Evolutionary conservation across 177 flowering plant genomes (phyloP).

Genomic region (Tripterygium wilfordii): DNA sequence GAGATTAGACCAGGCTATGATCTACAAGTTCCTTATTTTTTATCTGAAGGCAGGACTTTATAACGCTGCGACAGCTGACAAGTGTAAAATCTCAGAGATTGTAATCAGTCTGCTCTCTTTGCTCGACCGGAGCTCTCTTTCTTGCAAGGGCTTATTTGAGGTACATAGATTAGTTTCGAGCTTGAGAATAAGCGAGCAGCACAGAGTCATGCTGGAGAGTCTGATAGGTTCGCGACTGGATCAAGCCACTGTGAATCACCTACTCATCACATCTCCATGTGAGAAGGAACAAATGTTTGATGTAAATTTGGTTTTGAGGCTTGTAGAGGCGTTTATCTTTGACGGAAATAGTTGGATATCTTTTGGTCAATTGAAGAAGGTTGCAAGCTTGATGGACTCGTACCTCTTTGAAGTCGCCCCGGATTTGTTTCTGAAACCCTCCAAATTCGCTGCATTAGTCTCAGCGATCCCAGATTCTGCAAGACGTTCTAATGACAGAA

Average conservation of each 20-base stretch:
- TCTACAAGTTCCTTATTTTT: conserved; percentile 25
- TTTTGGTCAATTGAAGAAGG: conserved; percentile 15
- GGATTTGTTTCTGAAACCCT: conserved; percentile 54
- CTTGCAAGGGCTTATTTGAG: conserved; percentile 27
- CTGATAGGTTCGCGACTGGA: conserved; percentile 35
- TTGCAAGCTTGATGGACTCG: conserved; percentile 47
- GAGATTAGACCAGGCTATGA: conserved; percentile 18
- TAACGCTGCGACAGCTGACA: conserved; percentile 12
- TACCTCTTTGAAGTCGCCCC: conserved; percentile 77
- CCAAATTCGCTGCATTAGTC: conserved; percentile 53
- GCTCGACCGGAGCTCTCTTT: conserved; percentile 25
- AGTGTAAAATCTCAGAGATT: conserved; percentile 12
- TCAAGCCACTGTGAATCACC: conserved; percentile 34
- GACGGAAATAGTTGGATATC: neutral
- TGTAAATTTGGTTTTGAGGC: conserved; percentile 34
- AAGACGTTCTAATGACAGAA: conserved; percentile 57
- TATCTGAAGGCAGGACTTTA: conserved; percentile 21
- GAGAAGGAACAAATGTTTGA: conserved; percentile 24
- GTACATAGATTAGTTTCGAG: conserved; percentile 12
- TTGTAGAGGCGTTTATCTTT: conserved; percentile 20
- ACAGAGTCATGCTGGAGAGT: conserved; percentile 21
- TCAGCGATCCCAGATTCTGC: conserved; percentile 61
- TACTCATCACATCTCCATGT: conserved; percentile 28
- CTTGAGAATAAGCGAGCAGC: conserved; percentile 14
- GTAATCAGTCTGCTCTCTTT: conserved; percentile 20